A percentile compares a stretch with the other conserved stretches of the same genome.
Conservation (phyloP, 2,329 filamentous ascomycete genomes). For the Lachnellula subtilissima region DNA sequence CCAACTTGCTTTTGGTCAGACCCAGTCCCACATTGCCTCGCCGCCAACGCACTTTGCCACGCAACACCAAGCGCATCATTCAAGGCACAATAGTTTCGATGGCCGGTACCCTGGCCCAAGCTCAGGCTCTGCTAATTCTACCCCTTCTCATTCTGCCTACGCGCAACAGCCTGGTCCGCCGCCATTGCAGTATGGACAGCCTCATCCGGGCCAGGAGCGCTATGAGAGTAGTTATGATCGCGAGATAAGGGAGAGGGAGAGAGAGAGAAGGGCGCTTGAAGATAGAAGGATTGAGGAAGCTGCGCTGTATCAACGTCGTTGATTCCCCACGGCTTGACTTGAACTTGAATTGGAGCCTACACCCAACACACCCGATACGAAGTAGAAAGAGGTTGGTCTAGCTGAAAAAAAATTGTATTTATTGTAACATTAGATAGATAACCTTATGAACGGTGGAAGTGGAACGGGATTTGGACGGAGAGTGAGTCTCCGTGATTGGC, state of each 20-base stretch:
- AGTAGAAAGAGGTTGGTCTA: background rate
- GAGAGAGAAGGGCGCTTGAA: constrained; percentile 6
- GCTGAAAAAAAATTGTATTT: constrained; percentile 1
- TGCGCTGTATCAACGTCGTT: constrained; percentile 2
- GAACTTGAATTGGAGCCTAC: background rate
- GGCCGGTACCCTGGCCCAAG: constrained; percentile 19
- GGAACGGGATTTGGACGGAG: no score
- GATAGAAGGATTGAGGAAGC: background rate
- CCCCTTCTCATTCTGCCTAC: constrained; percentile 22
- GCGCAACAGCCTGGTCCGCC: constrained; percentile 14
- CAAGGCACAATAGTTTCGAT: constrained; percentile 30
- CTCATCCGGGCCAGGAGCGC: constrained; percentile 12
- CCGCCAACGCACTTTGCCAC: constrained; percentile 22
- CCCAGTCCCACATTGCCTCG: constrained; percentile 23
- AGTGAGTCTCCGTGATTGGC: no score
- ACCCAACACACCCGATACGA: no score
- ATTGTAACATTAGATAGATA: constrained; percentile 2
- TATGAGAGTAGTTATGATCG: constrained; percentile 13
- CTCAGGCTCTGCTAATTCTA: constrained; percentile 19
- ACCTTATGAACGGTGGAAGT: no score
- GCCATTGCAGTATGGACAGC: constrained; percentile 17
- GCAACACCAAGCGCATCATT: constrained; percentile 25
- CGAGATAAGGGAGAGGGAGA: constrained; percentile 6
- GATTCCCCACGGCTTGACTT: constrained; percentile 2
- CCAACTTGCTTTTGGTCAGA: constrained; percentile 27